Evolutionary conservation across 306 rosid species (phyloP).

Genomic region (Begonia masoniana): DNA sequence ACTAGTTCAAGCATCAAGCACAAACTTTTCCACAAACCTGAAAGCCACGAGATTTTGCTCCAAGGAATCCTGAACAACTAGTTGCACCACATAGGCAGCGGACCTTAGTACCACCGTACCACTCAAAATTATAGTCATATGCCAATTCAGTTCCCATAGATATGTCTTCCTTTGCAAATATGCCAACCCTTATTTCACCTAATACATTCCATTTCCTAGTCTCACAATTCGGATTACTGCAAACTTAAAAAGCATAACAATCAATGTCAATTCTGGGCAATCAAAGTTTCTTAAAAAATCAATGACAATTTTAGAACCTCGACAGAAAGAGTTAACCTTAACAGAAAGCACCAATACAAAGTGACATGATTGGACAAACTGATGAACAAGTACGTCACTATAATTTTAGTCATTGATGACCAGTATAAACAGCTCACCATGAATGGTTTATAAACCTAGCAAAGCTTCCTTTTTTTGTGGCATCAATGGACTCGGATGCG

Average conservation of each 20-base stretch:
- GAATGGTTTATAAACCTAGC: slow-evolving; percentile 95
- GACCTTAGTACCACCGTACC: slow-evolving; percentile 96
- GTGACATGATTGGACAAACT: too few species aligned
- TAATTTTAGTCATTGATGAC: too few species aligned
- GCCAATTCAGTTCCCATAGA: slow-evolving; percentile 72
- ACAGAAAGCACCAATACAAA: too few species aligned
- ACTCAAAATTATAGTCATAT: slow-evolving; percentile 90
- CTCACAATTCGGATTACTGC: slow-evolving; percentile 90
- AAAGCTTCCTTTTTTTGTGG: slow-evolving; percentile 85
- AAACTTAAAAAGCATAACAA: slow-evolving; percentile 21
- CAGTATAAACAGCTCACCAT: slow-evolving; percentile 41
- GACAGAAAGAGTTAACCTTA: too few species aligned
- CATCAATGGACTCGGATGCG: slow-evolving; percentile 88
- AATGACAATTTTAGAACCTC: too few species aligned
- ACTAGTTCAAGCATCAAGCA: too few species aligned
- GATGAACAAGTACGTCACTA: too few species aligned
- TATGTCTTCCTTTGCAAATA: slow-evolving; percentile 86
- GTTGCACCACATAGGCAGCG: slow-evolving; percentile 93
- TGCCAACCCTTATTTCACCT: slow-evolving; percentile 96
- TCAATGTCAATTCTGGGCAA: slow-evolving; percentile 20
- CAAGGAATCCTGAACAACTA: slow-evolving; percentile 87
- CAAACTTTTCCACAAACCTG: slow-evolving; percentile 30
- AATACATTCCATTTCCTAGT: slow-evolving; percentile 93
- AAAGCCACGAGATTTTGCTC: slow-evolving; percentile 96
- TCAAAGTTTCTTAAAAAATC: too few species aligned